Evolutionary conservation across 176 grass and related monocot genomes (phyloP), one percentile per base, ranked within the genome.

Genomic region (Elymus sibiricus): DNA sequence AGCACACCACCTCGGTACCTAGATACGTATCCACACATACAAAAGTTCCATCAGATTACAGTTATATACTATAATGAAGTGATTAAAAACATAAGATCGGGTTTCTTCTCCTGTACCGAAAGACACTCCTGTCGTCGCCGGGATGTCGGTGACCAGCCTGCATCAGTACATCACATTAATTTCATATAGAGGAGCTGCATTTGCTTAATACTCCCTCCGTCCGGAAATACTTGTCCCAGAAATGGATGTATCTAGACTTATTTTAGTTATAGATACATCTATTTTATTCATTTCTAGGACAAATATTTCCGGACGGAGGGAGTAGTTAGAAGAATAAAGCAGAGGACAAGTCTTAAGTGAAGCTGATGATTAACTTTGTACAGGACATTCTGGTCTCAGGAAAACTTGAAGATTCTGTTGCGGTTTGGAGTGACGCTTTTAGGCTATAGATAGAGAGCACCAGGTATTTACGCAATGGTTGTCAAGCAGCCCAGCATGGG

Each of bases 101-200:
- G 7, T n/a, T 47, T 53, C 16, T 61, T 32, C 4, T 58, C 16
- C 76, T 62, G 43, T 92, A 93, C 95, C 95, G 37, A 95, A 91
- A 67, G 88, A 80, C 22, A 29, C 93, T 83, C 83, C 93, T 24
- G 93, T 93, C 21, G 85, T 87, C 5, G 46, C 91, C 2, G 93
- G 95, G 84, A 98, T 95, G 38, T 98, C 95, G 22, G 88, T 95
- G 82, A 98, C 95, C 68, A 98, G 62, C 95, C 95, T 98, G 86
- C 79, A 89, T 42, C 34, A 42, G 40, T 35, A 84, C 8, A 71
- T 58, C 42, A 70, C 4, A 32, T 2, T 29, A 27, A n/a, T 28
- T 85, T 63, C 28, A 64, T 35, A 49, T 35, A 49, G 10, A 16
- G 3, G 7, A 77, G 11, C 40, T 55, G 5, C 15, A 83, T 59